Base-by-base conservation (phyloP, 2,329 filamentous ascomycete genomes). In the Fusarium denticulatum region DNA sequence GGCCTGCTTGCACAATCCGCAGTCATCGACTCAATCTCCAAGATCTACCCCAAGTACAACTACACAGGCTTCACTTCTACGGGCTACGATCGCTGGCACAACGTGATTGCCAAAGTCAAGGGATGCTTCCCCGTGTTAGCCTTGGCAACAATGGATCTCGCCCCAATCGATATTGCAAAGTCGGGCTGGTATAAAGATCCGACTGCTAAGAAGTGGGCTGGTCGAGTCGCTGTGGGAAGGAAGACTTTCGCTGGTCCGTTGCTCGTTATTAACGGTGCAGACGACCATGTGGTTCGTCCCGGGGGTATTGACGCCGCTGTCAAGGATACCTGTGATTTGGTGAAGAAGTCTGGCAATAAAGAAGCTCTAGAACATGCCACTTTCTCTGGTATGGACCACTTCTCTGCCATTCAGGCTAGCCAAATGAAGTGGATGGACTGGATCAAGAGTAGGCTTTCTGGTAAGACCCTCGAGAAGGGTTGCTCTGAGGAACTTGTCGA, bases 81-180 rank as follows among this genome's bases (percentile, higher is more conserved):
- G 5, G 59, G 58, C 14, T 71, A 67, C 26, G 69, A 72, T 22
- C 68, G 69, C 32, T 72, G 68, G 67, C 62, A 63, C n/a, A 72
- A 72, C 16, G 57, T 72, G 2, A 28, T 71, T 18, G 50, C 68
- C 24, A 68, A 56, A 34, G 56, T 61, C 5, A 34, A 69, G 6
- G 69, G 69, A 3, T 72, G 70, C 46, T 71, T 72, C 28, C 69
- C 70, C 5, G 47, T 71, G 3, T 22, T 68, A 6, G 49, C 42
- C 6, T n/a, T 60, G 47, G 45, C 55, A 14, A 60, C 58, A 47
- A 36, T 28, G 13, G 67, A 69, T 43, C 46, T 69, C 4, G 15
- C 49, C 5, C 58, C 47, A 15, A 36, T 49, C 18, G 24, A 63
- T 9, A 16, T 49, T 5, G 55, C 47, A 2, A 63, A 60, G 36